Evolutionary conservation across 2,329 filamentous ascomycete species (phyloP), one percentile per base, ranked within the genome.

Genomic region (Aspergillus quadricinctus): DNA sequence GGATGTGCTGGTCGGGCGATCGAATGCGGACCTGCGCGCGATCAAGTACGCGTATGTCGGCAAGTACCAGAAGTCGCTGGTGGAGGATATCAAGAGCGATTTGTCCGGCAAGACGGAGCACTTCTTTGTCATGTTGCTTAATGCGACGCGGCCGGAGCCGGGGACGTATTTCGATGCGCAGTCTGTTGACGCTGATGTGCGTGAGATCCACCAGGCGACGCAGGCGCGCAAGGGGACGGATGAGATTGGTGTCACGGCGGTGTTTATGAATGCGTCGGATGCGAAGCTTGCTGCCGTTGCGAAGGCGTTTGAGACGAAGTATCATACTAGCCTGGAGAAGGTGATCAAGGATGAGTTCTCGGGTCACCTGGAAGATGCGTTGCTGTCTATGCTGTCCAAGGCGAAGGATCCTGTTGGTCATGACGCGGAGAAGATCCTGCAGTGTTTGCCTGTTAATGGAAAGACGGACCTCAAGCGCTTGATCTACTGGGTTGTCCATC

Each of bases 321-420:
- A 89, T 69, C 83, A 84, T 31, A 83, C 86, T 11, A 40, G 50
- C n/a, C 53, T 62, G 21, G 60, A 57, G 31, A 56, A 54, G 52
- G 55, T 58, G 14, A 45, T 62, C 35, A 48, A 52, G 48, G 54
- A 82, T 77, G 86, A 92, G 68, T 94, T 95, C 72, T 87, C 84
- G 0, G 90, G 90, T 1, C 90, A 95, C 69, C 93, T 95, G 89
- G 80, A 91, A 69, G 81, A 88, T 8, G 89, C 89, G 0, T 81
- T 95, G 0, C 75, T 90, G n/a, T 86, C 83, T 69, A 88, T 93
- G 70, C 76, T 94, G 23, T 80, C 80, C 4, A 79, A 85, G 23
- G 90, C 87, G 4, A 77, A 82, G 21, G 89, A 94, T 74, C 88
- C 86, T 65, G 88, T 88, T 59, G 86, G 88, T 79, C 86, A 89